Evolutionary conservation across 805 yeast genomes (phyloP).

Genomic region (Starmerella potacharoeniae): DNA sequence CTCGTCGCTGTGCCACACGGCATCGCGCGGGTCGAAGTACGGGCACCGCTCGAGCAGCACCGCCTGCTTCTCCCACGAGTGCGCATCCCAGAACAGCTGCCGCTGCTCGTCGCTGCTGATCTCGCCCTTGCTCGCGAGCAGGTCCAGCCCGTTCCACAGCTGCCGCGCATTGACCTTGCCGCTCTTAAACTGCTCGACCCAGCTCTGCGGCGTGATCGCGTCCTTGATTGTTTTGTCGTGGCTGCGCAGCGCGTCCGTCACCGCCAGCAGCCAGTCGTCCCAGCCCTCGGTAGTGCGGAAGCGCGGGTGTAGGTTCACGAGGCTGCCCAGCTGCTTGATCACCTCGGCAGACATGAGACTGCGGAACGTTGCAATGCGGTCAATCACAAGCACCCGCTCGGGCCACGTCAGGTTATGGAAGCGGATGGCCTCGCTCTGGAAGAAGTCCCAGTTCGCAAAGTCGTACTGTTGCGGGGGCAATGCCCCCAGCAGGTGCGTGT

Average conservation of each 20-base stretch:
- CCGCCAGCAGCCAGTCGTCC: neutral
- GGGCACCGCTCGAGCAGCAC: neutral
- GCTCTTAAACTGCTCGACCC: neutral
- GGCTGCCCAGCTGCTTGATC: neutral
- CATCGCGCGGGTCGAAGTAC: neutral
- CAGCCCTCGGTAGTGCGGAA: neutral
- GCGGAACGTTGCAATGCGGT: neutral
- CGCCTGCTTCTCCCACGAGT: neutral
- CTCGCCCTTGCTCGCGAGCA: neutral
- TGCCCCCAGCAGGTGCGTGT: neutral
- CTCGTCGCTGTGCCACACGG: neutral
- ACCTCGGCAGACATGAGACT: neutral
- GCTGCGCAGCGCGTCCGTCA: neutral
- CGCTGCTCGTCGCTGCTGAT: neutral
- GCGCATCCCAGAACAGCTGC: neutral
- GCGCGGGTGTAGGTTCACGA: neutral
- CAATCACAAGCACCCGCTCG: neutral
- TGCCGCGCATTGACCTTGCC: neutral
- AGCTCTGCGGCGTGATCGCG: neutral
- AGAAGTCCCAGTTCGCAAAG: neutral
- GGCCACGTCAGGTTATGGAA: neutral
- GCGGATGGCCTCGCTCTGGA: neutral
- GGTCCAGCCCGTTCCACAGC: neutral
- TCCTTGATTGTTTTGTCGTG: neutral
- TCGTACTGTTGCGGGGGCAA: neutral